These are phyloP conservation scores for Hanseniaspora lachancei DNA, from an alignment of 805 yeast genomes.

Conservation along the genomic window DNA sequence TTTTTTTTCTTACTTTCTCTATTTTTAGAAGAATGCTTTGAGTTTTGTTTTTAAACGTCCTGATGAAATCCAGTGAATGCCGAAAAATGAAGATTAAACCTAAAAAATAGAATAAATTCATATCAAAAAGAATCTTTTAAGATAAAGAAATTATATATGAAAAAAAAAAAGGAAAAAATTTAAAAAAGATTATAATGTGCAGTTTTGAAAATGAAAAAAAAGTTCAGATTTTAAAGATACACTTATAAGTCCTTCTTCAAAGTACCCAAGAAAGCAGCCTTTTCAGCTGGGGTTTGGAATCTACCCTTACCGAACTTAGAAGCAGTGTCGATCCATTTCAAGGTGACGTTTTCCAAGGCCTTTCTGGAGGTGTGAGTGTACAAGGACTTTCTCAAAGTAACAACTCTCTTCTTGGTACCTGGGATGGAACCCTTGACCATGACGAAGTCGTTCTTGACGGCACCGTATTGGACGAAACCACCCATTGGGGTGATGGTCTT, in stretches of 20 bases:
- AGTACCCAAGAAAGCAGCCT: conserved; percentile 99
- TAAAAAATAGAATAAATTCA: no score
- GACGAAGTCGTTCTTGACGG: conserved; percentile 92
- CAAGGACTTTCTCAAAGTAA: conserved; percentile 96
- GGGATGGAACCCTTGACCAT: conserved; percentile 98
- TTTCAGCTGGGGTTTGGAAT: conserved; percentile 99
- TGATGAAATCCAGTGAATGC: no score
- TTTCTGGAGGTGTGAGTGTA: conserved; percentile 96
- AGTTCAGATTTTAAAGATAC: conserved; percentile 3
- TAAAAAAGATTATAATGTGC: background rate
- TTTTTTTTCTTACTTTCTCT: background rate
- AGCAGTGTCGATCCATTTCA: conserved; percentile 99
- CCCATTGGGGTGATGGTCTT: conserved; percentile 99
- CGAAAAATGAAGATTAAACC: no score
- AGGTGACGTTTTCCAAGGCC: conserved; percentile 90
- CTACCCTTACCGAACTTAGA: conserved; percentile 99
- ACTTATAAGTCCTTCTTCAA: conserved; percentile 87
- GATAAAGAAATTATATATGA: background rate
- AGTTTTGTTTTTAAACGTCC: background rate
- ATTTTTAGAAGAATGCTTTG: background rate
- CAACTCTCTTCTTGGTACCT: conserved; percentile 99
- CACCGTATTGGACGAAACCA: conserved; percentile 99
- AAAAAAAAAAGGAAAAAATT: background rate
- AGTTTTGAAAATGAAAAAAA: background rate
- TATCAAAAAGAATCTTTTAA: no score